Conservation (phyloP, 371 early-diverging fungal species). For the Batrachochytrium dendrobatidis region DNA sequence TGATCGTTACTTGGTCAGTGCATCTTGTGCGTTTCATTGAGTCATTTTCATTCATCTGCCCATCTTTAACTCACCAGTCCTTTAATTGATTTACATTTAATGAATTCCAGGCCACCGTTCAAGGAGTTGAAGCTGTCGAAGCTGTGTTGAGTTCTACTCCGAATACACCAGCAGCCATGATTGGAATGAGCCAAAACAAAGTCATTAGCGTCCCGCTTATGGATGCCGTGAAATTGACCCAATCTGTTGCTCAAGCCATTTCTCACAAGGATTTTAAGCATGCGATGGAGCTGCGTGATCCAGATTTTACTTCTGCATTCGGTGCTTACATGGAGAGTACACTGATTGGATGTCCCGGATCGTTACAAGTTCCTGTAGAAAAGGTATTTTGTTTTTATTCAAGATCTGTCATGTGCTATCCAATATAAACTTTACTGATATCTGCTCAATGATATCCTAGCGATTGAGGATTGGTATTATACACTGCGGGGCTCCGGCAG, state of each 20-base stretch:
- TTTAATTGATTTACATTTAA: too few relatives aligned
- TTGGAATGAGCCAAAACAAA: constrained; percentile 83
- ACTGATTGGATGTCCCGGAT: constrained; percentile 24
- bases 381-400: constrained; percentile 22
- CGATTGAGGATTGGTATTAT: constrained; percentile 85
- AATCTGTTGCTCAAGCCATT: constrained; percentile 80
- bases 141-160: constrained; percentile 81
- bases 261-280: constrained; percentile 71
- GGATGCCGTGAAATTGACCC: constrained; percentile 89
- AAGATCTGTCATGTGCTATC: constrained; percentile 5
- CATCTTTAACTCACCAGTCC: too few relatives aligned
- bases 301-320: constrained; percentile 73
- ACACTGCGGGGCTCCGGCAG: constrained; percentile 93
- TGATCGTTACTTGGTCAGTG: constrained; percentile 77
- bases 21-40: neutral
- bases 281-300: constrained; percentile 88
- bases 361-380: constrained; percentile 9
- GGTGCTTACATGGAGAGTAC: constrained; percentile 48
- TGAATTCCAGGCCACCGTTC: constrained; percentile 63
- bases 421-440: too few relatives aligned
- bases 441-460: constrained; percentile 6
- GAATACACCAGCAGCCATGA: constrained; percentile 83
- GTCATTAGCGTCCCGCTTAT: constrained; percentile 78
- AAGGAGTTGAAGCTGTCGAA: constrained; percentile 95
- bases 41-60: too few relatives aligned